Percentiles rank a stretch among this genome's conserved stretches.
Conservation (phyloP, 139 green algal genomes). For the Chlorella sp. region DNA sequence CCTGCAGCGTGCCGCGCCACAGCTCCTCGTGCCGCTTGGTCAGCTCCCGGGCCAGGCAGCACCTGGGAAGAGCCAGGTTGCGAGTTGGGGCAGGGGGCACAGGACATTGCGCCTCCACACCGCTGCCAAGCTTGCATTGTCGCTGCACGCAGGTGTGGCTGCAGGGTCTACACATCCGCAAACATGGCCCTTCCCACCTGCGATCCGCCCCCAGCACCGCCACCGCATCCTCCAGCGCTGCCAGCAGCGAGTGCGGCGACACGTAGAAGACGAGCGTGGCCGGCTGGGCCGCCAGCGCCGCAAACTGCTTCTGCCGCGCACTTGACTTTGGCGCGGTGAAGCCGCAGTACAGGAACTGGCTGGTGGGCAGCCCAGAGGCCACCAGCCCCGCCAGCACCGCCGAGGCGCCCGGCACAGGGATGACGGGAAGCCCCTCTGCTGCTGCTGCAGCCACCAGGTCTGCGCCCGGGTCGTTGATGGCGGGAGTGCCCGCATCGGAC, state of each 20-base stretch:
- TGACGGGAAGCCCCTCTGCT: conserved; percentile 47
- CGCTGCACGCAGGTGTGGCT: too few species aligned
- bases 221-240: conserved; percentile 52
- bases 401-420: conserved; percentile 85
- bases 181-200: neutral
- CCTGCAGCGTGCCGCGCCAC: conserved; percentile 58
- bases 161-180: neutral
- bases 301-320: conserved; percentile 50
- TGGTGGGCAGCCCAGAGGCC: conserved; percentile 75
- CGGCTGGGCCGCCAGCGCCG: conserved; percentile 22
- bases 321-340: conserved; percentile 83
- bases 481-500: conserved; percentile 87
- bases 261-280: conserved; percentile 83
- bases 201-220: conserved; percentile 65
- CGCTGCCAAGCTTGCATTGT: neutral
- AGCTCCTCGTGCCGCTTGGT: conserved; percentile 93
- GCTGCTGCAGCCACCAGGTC: conserved; percentile 62
- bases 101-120: too few species aligned
- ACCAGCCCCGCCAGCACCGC: conserved; percentile 78
- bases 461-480: conserved; percentile 89
- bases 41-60: conserved; percentile 85
- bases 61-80: conserved; percentile 12
- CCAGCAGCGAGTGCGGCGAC: conserved; percentile 75
- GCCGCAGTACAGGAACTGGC: conserved; percentile 80
- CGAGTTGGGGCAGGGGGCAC: too few species aligned